These are phyloP conservation scores for Fusarium sp. DNA, from an alignment of 2,329 filamentous ascomycete genomes.

Conservation along the genomic window DNA sequence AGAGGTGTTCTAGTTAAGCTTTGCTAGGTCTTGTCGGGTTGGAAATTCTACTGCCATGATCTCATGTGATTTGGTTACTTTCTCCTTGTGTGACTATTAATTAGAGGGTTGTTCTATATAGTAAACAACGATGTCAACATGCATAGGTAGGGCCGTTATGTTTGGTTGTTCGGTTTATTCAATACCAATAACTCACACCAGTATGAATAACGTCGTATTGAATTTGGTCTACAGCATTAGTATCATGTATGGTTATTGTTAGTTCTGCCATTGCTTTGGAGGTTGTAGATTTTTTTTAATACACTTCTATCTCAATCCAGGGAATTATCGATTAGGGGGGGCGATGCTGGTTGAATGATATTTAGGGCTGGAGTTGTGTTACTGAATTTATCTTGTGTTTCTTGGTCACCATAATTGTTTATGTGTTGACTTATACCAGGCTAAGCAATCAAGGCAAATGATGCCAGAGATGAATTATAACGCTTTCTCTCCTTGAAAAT, in stretches of 20 bases:
- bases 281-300: neutral
- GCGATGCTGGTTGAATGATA: neutral
- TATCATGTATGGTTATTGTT: neutral
- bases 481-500: neutral
- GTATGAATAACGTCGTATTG: neutral
- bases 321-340: too few species aligned
- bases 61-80: neutral
- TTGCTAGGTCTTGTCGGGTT: neutral
- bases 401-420: neutral
- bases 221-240: neutral
- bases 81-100: neutral
- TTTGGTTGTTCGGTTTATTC: neutral
- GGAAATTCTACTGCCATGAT: neutral
- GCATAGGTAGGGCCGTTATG: neutral
- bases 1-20: neutral
- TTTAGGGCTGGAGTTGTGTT: too few species aligned
- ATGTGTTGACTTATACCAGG: neutral
- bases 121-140: neutral
- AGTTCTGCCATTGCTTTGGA: neutral
- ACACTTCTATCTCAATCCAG: neutral
- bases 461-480: neutral
- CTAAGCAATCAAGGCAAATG: neutral
- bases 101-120: neutral
- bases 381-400: neutral
- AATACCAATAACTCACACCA: neutral